phyloP scores from a whole-genome alignment of 2,329 filamentous ascomycete species.

The Huntiella savannae region DNA sequence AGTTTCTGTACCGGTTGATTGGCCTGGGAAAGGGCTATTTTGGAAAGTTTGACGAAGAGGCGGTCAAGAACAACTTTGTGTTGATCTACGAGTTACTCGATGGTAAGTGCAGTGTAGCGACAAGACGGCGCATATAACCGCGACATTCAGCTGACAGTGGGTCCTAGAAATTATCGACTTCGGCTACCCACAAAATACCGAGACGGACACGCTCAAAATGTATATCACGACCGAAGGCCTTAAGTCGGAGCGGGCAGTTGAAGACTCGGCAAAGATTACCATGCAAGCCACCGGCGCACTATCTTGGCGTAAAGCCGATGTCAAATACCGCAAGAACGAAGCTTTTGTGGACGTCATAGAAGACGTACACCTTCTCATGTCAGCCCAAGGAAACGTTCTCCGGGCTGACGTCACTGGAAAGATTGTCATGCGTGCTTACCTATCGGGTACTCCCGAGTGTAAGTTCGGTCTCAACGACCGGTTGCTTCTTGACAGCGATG shows the following conservation, averaged over 20 bases:
- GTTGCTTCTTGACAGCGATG: conserved; percentile 63
- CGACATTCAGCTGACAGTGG: neutral
- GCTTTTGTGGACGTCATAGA: conserved; percentile 98
- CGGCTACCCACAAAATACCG: conserved; percentile 95
- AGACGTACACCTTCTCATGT: conserved; percentile 97
- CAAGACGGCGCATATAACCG: neutral
- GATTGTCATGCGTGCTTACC: conserved; percentile 96
- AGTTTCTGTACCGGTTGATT: conserved; percentile 88
- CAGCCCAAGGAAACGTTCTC: conserved; percentile 85
- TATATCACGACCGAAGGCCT: conserved; percentile 99
- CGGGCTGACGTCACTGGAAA: conserved; percentile 93
- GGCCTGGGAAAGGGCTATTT: conserved; percentile 88
- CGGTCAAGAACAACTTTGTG: conserved; percentile 99
- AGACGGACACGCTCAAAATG: conserved; percentile 98
- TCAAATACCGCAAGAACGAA: conserved; percentile 98
- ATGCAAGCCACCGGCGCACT: conserved; percentile 97
- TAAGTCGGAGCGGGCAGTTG: conserved; percentile 68
- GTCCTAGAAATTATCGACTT: conserved; percentile 84
- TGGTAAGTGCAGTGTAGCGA: conserved; percentile 30
- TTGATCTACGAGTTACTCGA: conserved; percentile 94
- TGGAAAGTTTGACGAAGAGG: conserved; percentile 97
- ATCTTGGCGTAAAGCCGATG: conserved; percentile 91
- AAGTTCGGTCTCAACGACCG: conserved; percentile 97
- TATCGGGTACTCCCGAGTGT: conserved; percentile 91
- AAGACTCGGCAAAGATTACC: conserved; percentile 94